These are phyloP conservation scores for Cladosporium velox DNA, from an alignment of 2,329 filamentous ascomycete genomes.

Conservation along the genomic window DNA sequence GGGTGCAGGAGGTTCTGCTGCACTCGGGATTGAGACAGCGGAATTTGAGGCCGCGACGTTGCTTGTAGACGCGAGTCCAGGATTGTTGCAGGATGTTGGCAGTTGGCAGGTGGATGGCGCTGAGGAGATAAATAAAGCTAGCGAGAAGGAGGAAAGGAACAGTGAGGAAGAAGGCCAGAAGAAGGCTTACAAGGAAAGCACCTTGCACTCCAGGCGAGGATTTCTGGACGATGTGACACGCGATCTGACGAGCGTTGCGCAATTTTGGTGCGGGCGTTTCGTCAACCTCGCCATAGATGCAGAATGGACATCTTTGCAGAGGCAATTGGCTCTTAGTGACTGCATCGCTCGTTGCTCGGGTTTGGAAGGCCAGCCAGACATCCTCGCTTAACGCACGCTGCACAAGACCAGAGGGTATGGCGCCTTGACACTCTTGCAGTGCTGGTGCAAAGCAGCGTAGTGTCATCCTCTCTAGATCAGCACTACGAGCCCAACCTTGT, in stretches of 20 bases:
- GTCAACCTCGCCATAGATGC: conserved; percentile 86
- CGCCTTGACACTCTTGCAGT: conserved; percentile 67
- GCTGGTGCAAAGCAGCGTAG: conserved; percentile 81
- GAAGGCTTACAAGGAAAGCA: conserved; percentile 45
- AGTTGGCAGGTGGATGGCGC: conserved; percentile 35
- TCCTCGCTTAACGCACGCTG: conserved; percentile 74
- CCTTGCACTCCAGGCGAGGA: conserved; percentile 47
- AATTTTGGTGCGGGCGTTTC: conserved; percentile 37
- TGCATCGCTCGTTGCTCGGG: conserved; percentile 73
- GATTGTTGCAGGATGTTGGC: conserved; percentile 29
- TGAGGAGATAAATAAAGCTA: conserved; percentile 47
- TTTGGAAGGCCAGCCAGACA: conserved; percentile 73
- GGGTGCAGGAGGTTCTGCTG: conserved; percentile 71
- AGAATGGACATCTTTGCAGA: conserved; percentile 85
- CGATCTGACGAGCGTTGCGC: conserved; percentile 27
- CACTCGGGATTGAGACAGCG: conserved; percentile 72
- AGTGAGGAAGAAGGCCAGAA: conserved; percentile 27
- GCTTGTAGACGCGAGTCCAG: conserved; percentile 67
- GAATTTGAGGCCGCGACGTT: conserved; percentile 74
- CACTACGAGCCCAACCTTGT: conserved; percentile 83
- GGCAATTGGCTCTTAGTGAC: conserved; percentile 73
- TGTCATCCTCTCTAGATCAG: conserved; percentile 71
- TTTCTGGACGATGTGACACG: conserved; percentile 28
- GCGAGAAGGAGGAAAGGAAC: conserved; percentile 58
- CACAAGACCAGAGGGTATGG: conserved; percentile 69